Evolutionary conservation across 2,329 filamentous ascomycete species (phyloP), one percentile per base, ranked within the genome.

Genomic region (Amauroascus niger): DNA sequence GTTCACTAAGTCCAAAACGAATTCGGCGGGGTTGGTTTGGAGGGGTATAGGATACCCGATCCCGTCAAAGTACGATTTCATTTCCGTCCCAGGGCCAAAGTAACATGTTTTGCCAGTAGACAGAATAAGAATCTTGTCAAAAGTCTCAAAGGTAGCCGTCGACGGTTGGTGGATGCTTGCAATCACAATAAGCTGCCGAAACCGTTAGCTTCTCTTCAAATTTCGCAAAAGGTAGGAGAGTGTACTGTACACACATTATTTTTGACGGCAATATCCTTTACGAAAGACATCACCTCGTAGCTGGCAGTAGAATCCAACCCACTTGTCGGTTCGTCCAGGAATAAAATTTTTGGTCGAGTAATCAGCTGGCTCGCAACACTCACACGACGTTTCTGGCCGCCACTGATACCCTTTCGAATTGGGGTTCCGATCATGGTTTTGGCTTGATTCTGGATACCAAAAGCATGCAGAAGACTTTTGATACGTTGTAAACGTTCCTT

Each of bases 131-230:
- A 94, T 72, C 65, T 86, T 87, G 65, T 94, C 87, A 60, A 94
- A 94, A 11, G 89, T 78, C 57, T 84, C 78, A 61, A 88, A 94
- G 0, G 86, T 90, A 0, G 82, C 78, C 0, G 86, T 87, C 0
- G 87, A 91, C 0, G 88, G 88, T 64, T 94, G 88, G 65, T 94
- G 88, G 57, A 94, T 93, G 37, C 84, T 88, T 3, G 85, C 85
- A 55, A 94, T 82, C 28, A 93, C 81, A 55, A 93, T 81, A 56
- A 93, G 74, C 80, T 85, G 55, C 48, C 49, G n/a, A 56, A 13
- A 37, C 0, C 4, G 37, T 45, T 30, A 49, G 22, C 30, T 20
- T 7, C 11, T 16, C 9, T 13, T 2, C 16, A 26, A 49, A 9
- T 11, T 16, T 6, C 48, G 35, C 6, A 4, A 22, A 35, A 20